These are phyloP conservation scores for Globisporangium paddicum DNA, from an alignment of 352 stramenopile species.

Conservation along the genomic window DNA sequence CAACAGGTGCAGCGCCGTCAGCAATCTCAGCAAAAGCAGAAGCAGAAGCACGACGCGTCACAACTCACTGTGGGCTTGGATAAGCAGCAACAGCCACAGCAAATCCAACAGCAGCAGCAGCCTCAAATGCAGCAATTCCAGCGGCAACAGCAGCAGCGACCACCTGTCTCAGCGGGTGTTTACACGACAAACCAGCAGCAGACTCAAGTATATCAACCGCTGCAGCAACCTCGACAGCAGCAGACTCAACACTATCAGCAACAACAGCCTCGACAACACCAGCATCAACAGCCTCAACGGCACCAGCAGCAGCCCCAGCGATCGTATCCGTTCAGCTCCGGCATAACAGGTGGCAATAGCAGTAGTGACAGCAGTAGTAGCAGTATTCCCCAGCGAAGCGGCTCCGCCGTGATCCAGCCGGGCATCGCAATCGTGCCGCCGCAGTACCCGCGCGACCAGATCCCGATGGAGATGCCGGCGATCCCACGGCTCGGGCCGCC, in stretches of 20 bases:
- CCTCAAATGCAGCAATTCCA: not conserved
- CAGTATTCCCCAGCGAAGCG: not conserved
- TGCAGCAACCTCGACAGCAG: not conserved
- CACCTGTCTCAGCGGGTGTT: not conserved
- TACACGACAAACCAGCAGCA: not conserved
- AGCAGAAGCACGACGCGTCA: not conserved
- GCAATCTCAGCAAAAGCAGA: constrained; percentile 3
- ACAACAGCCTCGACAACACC: not conserved
- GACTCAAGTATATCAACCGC: not conserved
- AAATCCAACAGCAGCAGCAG: not conserved
- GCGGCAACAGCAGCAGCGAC: not conserved
- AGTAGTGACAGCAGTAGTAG: not conserved
- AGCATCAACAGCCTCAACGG: not conserved
- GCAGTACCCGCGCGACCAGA: constrained; percentile 9
- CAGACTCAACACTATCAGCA: not conserved
- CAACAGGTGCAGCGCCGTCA: no score
- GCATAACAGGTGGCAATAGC: not conserved
- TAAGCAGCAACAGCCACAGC: constrained; percentile 7
- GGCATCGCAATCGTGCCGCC: constrained; percentile 17
- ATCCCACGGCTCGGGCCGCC: constrained; percentile 8
- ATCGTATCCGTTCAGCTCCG: constrained; percentile 1
- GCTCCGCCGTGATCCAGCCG: constrained; percentile 17
- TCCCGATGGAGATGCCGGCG: not conserved
- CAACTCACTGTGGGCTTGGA: no score
- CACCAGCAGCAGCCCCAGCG: constrained; percentile 4